A percentile compares a stretch with the other conserved stretches of the same genome.
Conservation (phyloP, 225 moss, liverwort and hornwort species). For the Straminergon stramineum region DNA sequence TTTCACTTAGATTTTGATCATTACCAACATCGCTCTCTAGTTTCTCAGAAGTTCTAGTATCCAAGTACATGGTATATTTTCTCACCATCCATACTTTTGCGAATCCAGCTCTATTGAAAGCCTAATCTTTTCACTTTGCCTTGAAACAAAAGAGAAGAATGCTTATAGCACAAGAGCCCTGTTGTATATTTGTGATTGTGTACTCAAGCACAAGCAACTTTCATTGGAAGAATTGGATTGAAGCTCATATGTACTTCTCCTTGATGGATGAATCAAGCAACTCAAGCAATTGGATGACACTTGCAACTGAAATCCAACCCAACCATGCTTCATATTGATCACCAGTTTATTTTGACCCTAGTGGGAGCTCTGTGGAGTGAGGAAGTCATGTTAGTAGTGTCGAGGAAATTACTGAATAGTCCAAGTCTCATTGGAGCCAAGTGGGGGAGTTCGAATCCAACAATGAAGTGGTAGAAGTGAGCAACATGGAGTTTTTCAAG, state of each 20-base stretch:
- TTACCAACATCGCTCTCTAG: background rate
- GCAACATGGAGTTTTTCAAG: background rate
- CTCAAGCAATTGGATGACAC: too few relatives aligned
- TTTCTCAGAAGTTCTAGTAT: background rate
- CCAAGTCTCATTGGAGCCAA: background rate
- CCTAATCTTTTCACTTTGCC: background rate
- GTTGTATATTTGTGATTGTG: accelerated
- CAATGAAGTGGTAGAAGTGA: background rate
- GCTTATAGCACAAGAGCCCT: background rate
- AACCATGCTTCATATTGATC: background rate
- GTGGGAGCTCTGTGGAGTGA: accelerated
- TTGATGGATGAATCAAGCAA: background rate
- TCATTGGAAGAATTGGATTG: background rate
- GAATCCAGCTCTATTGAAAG: background rate
- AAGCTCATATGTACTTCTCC: background rate
- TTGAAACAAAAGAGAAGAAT: background rate
- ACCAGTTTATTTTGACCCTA: background rate
- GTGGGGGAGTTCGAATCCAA: background rate
- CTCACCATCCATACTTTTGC: background rate
- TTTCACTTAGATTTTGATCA: background rate
- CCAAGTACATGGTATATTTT: background rate
- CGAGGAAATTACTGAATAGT: background rate
- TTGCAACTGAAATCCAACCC: background rate
- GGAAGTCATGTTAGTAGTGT: background rate
- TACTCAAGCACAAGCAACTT: background rate